Evolutionary conservation across 2,329 filamentous ascomycete species (phyloP).

Genomic region (Fusarium nisikadoi): DNA sequence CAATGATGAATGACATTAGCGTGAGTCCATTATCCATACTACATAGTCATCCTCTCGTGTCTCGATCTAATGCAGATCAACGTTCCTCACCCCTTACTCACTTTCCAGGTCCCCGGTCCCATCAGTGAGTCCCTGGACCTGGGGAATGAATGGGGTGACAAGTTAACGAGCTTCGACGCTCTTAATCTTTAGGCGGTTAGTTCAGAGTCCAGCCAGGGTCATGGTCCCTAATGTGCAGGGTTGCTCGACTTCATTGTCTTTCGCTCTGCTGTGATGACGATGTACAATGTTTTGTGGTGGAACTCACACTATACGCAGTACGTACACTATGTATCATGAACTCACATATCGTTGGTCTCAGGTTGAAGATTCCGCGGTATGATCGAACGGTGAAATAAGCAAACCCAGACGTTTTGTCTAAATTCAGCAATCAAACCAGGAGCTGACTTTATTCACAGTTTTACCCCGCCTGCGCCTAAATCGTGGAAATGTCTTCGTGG

Average conservation of each 20-base stretch:
- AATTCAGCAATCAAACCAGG: not conserved
- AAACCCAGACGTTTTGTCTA: not conserved
- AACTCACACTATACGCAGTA: not conserved
- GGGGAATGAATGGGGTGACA: conserved; percentile 35
- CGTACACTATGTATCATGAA: conserved; percentile 9
- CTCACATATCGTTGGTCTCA: conserved; percentile 18
- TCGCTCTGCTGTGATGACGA: conserved; percentile 16
- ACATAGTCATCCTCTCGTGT: not conserved
- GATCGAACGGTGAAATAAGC: conserved; percentile 18
- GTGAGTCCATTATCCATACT: conserved; percentile 1
- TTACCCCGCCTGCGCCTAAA: not conserved
- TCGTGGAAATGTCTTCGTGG: conserved; percentile 4
- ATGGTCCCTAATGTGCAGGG: conserved; percentile 20
- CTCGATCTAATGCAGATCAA: conserved; percentile 17
- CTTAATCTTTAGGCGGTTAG: conserved; percentile 31
- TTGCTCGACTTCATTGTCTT: conserved; percentile 10
- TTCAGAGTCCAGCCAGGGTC: conserved; percentile 18
- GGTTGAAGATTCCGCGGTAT: conserved; percentile 5
- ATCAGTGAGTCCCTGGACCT: conserved; percentile 27
- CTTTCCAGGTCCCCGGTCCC: conserved; percentile 6
- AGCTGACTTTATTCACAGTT: conserved; percentile 5
- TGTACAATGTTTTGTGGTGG: not conserved
- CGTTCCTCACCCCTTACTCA: conserved; percentile 17
- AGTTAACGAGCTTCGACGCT: conserved; percentile 33
- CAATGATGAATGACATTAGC: not conserved